phyloP scores from a whole-genome alignment of 129 eudicot genomes.

The Centrapalus pauciflorus region DNA sequence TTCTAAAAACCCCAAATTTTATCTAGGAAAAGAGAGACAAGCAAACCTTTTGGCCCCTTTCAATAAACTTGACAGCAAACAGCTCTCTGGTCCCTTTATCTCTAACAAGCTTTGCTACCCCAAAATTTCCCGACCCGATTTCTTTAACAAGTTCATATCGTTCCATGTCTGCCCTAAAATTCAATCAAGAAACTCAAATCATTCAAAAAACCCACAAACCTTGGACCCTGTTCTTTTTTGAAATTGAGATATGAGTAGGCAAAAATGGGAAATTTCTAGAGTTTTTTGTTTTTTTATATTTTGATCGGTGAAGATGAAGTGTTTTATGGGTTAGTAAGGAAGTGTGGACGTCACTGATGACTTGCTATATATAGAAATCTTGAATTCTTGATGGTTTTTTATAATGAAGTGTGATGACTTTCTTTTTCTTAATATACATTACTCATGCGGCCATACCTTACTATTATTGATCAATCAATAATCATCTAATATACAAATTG shows the following conservation, averaged over 20 bases:
- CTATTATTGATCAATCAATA: too few relatives aligned
- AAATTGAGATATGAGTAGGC: not conserved
- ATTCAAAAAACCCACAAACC: constrained; percentile 14
- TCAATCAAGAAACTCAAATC: constrained; percentile 17
- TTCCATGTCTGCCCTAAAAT: constrained; percentile 39
- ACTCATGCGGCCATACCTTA: constrained; percentile 26
- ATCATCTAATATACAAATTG: too few relatives aligned
- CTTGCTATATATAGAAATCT: constrained; percentile 19
- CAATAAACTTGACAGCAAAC: constrained; percentile 69
- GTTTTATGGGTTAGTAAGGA: constrained; percentile 15
- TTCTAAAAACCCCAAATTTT: not conserved
- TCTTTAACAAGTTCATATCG: constrained; percentile 58
- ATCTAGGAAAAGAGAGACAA: not conserved
- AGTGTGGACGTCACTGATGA: constrained; percentile 25
- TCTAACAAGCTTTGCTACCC: constrained; percentile 69
- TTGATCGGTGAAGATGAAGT: constrained; percentile 27
- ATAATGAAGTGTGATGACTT: not conserved
- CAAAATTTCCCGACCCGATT: constrained; percentile 71
- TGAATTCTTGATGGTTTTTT: not conserved
- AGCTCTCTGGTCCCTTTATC: constrained; percentile 43
- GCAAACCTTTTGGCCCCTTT: constrained; percentile 60
- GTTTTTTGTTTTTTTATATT: too few relatives aligned
- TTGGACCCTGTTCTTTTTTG: not conserved
- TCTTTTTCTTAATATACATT: not conserved
- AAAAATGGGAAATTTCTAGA: constrained; percentile 7